Base-by-base conservation (phyloP, 805 yeast species). In the Hemisphaericaspora nanyangensis region DNA sequence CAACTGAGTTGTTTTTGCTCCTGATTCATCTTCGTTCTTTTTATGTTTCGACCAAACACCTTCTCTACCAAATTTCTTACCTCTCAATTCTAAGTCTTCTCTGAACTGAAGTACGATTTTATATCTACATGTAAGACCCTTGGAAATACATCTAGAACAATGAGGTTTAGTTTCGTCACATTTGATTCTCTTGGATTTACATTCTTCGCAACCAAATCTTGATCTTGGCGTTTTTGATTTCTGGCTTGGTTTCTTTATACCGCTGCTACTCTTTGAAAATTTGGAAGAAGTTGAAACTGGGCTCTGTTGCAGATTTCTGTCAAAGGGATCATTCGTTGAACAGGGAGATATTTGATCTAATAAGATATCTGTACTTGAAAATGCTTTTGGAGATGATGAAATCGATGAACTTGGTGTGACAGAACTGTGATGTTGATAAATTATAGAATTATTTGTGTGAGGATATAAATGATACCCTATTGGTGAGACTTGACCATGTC, bases 141-240 rank as follows among this genome's bases (percentile, higher is more conserved):
- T 48, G 10, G 37, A 33, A 3, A 20, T 18, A 35, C 63, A 58
- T 20, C 51, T 30, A 7, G 44, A 13, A 24, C 63, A 58, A 6
- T 32, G 29, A 6, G 63, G 63, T 32, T 54, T 58, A 10, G 24
- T n/a, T 40, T 56, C 63, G 34, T 58, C 61, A 40, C 63, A 58
- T 47, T 58, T 58, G 29, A 50, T 37, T 26, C 54, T 42, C 32
- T 40, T 49, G 11, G 40, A 34, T 30, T 49, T 48, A 38, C 63
- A 58, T 20, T 40, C 47, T 17, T 46, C 50, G 34, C 63, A 58
- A 11, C 61, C 63, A 26, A 43, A 42, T 19, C 58, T 42, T 11
- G 61, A 55, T 17, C 61, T 34, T 12, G 42, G 26, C 11, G 32
- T 17, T n/a, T 35, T 35, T 20, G 39, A 29, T 19, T 40, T 40